These are phyloP conservation scores for Epichloe glyceriae DNA, from an alignment of 2,329 filamentous ascomycete genomes.

Conservation along the genomic window DNA sequence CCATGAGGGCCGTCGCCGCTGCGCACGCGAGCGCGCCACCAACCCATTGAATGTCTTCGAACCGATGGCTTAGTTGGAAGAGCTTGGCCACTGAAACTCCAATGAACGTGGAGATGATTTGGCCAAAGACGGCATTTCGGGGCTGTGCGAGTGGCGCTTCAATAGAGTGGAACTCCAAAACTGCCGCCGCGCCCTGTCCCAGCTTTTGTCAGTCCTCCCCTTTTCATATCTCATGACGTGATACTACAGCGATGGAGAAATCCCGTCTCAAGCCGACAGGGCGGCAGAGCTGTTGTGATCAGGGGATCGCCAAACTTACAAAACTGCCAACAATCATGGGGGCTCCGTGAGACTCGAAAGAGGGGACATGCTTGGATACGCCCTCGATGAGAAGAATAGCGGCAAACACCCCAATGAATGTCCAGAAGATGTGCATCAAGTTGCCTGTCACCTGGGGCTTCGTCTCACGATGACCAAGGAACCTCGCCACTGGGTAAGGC, in stretches of 20 bases:
- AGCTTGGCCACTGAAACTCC: conserved; percentile 53
- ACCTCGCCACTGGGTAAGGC: conserved; percentile 52
- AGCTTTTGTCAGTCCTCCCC: background rate
- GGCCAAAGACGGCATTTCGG: conserved; percentile 55
- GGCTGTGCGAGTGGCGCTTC: conserved; percentile 63
- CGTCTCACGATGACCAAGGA: conserved; percentile 48
- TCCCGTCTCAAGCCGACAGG: too few species aligned
- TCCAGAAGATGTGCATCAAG: conserved; percentile 46
- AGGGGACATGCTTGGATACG: conserved; percentile 39
- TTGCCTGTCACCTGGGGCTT: conserved; percentile 35
- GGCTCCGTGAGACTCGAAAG: conserved; percentile 36
- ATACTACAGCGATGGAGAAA: too few species aligned
- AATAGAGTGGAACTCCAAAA: conserved; percentile 62
- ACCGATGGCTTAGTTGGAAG: conserved; percentile 38
- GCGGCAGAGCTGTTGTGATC: background rate
- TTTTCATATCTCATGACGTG: background rate
- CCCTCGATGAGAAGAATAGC: conserved; percentile 47
- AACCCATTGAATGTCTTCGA: conserved; percentile 45
- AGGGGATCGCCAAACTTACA: conserved; percentile 31
- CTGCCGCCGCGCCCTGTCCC: conserved; percentile 56
- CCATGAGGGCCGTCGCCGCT: conserved; percentile 50
- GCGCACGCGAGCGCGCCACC: conserved; percentile 55
- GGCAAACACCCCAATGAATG: conserved; percentile 50
- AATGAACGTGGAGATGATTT: conserved; percentile 46
- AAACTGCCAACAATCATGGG: conserved; percentile 59